phyloP scores from a whole-genome alignment of 106 monocot genomes.

The Chionographis japonica region DNA sequence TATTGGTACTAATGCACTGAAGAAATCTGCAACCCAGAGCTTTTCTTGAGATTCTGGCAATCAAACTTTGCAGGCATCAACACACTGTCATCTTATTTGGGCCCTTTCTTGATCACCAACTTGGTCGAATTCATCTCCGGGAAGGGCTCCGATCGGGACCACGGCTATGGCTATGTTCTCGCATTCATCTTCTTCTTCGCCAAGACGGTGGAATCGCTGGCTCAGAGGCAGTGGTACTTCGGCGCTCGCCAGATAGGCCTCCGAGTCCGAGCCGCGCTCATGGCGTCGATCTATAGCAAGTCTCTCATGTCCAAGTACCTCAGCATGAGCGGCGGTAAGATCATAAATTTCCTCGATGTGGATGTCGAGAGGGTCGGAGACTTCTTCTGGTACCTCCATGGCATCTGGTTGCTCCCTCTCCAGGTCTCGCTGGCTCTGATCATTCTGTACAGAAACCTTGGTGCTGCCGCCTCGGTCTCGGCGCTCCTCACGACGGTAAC shows the following conservation, averaged over 20 bases:
- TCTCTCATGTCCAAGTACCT: conserved; percentile 52
- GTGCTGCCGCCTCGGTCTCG: conserved; percentile 42
- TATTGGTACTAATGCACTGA: background rate
- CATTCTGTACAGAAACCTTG: conserved; percentile 64
- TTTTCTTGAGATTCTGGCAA: background rate
- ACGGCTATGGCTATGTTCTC: conserved; percentile 46
- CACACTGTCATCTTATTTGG: conserved; percentile 66
- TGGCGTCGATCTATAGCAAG: conserved; percentile 55
- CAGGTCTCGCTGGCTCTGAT: conserved; percentile 68
- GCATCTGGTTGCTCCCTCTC: conserved; percentile 78
- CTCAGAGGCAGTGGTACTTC: conserved; percentile 90
- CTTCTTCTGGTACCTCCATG: conserved; percentile 75
- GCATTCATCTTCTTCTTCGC: conserved; percentile 63
- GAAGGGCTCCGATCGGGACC: background rate
- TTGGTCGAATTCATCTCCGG: conserved; percentile 67
- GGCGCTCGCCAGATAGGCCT: conserved; percentile 72
- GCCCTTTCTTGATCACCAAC: conserved; percentile 66
- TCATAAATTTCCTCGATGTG: conserved; percentile 63
- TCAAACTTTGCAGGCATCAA: conserved; percentile 50
- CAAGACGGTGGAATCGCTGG: conserved; percentile 68
- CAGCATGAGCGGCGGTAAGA: conserved; percentile 32
- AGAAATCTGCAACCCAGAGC: background rate
- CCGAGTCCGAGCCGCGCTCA: conserved; percentile 59
- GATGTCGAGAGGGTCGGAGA: conserved; percentile 79
- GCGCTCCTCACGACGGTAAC: conserved; percentile 54